Conservation (phyloP, 2,329 filamentous ascomycete species). For the Neonectria punicea region DNA sequence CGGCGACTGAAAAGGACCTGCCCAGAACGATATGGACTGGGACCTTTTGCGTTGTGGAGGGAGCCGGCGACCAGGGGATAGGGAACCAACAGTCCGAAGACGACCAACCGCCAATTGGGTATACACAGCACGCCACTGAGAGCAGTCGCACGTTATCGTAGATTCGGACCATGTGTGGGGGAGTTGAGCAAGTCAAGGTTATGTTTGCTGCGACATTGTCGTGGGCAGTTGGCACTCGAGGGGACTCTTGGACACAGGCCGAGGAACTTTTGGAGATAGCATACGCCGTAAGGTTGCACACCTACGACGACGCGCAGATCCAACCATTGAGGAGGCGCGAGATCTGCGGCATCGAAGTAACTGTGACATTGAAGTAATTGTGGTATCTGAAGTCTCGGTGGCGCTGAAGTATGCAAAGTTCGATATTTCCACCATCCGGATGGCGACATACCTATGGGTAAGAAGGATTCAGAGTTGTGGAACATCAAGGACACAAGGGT, state of each 20-base stretch:
- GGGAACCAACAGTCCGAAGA: background rate
- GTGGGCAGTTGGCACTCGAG: background rate
- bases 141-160: background rate
- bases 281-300: background rate
- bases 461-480: background rate
- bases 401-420: background rate
- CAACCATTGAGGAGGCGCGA: background rate
- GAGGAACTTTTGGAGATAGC: slow-evolving; percentile 2
- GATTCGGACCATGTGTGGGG: background rate
- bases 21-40: background rate
- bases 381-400: background rate
- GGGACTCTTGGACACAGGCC: background rate
- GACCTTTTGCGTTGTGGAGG: background rate
- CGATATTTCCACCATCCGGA: background rate
- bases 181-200: background rate
- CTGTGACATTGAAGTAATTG: background rate
- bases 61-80: background rate
- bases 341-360: background rate
- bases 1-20: background rate
- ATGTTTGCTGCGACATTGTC: background rate
- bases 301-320: background rate
- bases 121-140: background rate
- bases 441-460: background rate
- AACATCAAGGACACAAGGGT: background rate
- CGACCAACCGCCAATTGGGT: background rate